phyloP scores from a whole-genome alignment of 768 basidiomycete genomes.

The Auricularia auricula-judae region DNA sequence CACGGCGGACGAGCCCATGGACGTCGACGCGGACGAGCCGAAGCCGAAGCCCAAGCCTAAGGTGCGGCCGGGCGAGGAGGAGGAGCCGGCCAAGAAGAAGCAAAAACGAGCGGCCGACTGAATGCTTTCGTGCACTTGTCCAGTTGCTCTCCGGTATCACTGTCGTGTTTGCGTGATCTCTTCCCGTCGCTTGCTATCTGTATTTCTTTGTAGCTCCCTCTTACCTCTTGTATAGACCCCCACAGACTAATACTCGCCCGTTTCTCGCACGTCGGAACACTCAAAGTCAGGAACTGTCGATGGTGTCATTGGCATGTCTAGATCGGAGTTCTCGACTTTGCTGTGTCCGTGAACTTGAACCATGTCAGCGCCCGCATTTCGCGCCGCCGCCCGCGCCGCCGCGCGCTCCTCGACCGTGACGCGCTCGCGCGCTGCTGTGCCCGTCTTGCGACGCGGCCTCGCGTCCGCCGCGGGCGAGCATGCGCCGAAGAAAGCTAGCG shows the following conservation, averaged over 20 bases:
- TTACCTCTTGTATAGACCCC: too few relatives aligned
- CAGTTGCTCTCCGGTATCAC: neutral
- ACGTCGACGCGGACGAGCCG: neutral
- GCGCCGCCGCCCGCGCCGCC: too few relatives aligned
- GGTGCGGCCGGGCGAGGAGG: constrained; percentile 26
- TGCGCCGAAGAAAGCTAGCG: neutral
- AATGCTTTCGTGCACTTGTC: neutral
- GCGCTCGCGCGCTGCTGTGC: neutral
- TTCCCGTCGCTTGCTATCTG: too few relatives aligned
- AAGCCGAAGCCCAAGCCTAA: constrained; percentile 38
- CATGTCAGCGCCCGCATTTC: too few relatives aligned
- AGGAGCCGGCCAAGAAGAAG: constrained; percentile 25
- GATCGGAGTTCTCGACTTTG: too few relatives aligned
- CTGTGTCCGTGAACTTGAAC: too few relatives aligned
- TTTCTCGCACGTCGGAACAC: too few relatives aligned
- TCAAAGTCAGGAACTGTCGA: too few relatives aligned
- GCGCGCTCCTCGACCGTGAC: neutral
- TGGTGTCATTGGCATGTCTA: too few relatives aligned
- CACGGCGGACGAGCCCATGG: neutral
- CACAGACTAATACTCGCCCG: too few relatives aligned
- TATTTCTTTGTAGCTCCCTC: too few relatives aligned
- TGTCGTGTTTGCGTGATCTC: neutral
- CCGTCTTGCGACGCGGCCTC: neutral
- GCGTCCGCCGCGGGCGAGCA: neutral
- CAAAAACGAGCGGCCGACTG: neutral